These are phyloP conservation scores for Olyra latifolia DNA, from an alignment of 176 grass and related monocot species.

Conservation along the genomic window DNA sequence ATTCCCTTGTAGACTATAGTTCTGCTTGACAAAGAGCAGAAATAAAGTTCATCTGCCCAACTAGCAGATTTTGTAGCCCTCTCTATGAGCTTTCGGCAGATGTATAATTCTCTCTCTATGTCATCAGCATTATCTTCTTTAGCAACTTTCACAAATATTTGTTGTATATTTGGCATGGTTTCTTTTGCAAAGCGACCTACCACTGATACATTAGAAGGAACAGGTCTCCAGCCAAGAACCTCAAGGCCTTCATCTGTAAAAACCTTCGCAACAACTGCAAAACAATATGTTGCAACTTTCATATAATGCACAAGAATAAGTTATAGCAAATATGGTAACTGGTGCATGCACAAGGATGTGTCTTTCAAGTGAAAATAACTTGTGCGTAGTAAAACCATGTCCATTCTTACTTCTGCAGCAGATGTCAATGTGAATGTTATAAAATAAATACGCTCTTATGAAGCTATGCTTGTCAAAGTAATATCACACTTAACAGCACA, in stretches of 20 bases:
- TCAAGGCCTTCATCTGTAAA: conserved; percentile 91
- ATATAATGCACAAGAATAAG: conserved; percentile 29
- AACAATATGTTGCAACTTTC: conserved; percentile 37
- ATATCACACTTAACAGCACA: background rate
- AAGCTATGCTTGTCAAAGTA: background rate
- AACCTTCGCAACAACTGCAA: conserved; percentile 77
- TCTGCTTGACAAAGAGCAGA: conserved; percentile 86
- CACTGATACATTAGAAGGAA: conserved; percentile 78
- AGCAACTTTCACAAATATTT: conserved; percentile 82
- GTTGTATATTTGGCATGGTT: conserved; percentile 93
- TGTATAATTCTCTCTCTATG: conserved; percentile 97
- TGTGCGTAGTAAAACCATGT: background rate
- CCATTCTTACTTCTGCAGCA: conserved; percentile 22
- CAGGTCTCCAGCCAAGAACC: conserved; percentile 89
- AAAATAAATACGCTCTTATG: background rate
- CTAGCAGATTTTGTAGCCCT: conserved; percentile 56
- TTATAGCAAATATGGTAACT: background rate
- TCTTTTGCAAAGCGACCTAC: conserved; percentile 92
- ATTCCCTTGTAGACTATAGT: conserved; percentile 99
- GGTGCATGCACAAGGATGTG: background rate
- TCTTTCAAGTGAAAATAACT: conserved; percentile 5
- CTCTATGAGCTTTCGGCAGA: conserved; percentile 94
- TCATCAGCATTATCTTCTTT: conserved; percentile 92
- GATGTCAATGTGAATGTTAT: background rate
- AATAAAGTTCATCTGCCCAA: conserved; percentile 93